These are phyloP conservation scores for Schizochytrium sp. DNA, from an alignment of 108 stramenopile genomes.

Conservation along the genomic window DNA sequence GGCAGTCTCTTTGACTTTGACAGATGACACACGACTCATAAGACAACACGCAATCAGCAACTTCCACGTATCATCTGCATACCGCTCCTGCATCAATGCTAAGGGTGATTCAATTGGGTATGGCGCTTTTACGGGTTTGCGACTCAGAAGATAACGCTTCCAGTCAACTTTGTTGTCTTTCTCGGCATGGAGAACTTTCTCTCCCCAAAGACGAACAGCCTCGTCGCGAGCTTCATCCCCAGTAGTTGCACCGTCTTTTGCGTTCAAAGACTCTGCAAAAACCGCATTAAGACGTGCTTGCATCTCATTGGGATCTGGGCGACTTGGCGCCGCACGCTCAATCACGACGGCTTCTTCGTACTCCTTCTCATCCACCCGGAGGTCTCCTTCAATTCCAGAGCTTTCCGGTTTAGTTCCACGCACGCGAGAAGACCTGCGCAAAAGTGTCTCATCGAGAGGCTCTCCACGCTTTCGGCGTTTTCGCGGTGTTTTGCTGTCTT, in stretches of 20 bases:
- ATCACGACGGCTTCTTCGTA: not conserved
- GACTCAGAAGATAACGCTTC: constrained; percentile 19
- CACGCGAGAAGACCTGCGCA: no score
- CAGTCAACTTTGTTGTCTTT: constrained; percentile 16
- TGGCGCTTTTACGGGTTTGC: not conserved
- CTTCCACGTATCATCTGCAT: constrained; percentile 52
- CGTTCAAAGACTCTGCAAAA: not conserved
- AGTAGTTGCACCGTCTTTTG: no score
- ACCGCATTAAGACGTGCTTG: not conserved
- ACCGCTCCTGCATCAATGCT: constrained; percentile 61
- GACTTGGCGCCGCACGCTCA: not conserved
- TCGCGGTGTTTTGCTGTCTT: not conserved
- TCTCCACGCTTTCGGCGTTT: constrained; percentile 2
- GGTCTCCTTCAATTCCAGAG: not conserved
- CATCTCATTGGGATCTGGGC: not conserved
- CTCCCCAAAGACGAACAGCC: not conserved
- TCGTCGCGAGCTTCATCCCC: not conserved
- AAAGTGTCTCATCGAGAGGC: not conserved
- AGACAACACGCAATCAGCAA: constrained; percentile 49
- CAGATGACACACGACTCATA: constrained; percentile 51
- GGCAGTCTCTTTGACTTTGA: constrained; percentile 58
- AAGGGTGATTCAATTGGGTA: not conserved
- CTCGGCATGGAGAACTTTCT: not conserved
- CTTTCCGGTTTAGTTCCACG: not conserved
- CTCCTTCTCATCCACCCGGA: not conserved